Evolutionary conservation across 2,329 filamentous ascomycete species (phyloP).

Genomic region (Clonostachys sp.): DNA sequence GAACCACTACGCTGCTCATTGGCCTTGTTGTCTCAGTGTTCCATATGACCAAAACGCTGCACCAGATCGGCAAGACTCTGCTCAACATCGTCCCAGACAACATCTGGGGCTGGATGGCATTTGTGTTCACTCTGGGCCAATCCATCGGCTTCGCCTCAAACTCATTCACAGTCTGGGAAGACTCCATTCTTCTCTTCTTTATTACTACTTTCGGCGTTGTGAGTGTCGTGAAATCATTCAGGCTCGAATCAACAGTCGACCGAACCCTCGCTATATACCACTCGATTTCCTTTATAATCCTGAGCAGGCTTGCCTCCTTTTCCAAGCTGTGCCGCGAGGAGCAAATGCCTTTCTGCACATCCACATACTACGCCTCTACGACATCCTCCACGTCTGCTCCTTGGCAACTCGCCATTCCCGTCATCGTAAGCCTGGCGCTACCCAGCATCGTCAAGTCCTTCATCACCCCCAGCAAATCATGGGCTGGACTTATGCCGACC

Average conservation of each 20-base stretch:
- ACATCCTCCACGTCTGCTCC: constrained; percentile 88
- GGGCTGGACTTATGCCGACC: constrained; percentile 76
- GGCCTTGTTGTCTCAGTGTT: background rate
- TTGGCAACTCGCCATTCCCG: constrained; percentile 83
- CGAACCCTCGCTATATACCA: constrained; percentile 78
- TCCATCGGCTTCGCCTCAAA: constrained; percentile 96
- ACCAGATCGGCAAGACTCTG: constrained; percentile 36
- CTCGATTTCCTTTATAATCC: constrained; percentile 73
- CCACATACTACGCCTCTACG: constrained; percentile 90
- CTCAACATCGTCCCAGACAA: constrained; percentile 61
- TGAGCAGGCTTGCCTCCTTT: constrained; percentile 77
- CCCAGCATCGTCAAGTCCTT: constrained; percentile 76
- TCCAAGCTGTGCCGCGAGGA: constrained; percentile 95
- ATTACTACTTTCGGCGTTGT: constrained; percentile 79
- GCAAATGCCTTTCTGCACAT: constrained; percentile 95
- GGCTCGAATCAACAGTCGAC: constrained; percentile 62
- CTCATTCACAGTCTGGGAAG: constrained; percentile 98
- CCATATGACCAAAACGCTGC: constrained; percentile 26
- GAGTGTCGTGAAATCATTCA: constrained; percentile 70
- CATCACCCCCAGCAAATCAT: constrained; percentile 77
- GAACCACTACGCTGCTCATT: constrained; percentile 20
- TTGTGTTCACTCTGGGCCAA: constrained; percentile 77
- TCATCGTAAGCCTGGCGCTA: constrained; percentile 65
- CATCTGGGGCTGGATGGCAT: constrained; percentile 83
- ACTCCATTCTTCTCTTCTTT: constrained; percentile 89